Evolutionary conservation across 495 filamentous ascomycete species (phyloP).

Genomic region (Penicillium bialowiezense): DNA sequence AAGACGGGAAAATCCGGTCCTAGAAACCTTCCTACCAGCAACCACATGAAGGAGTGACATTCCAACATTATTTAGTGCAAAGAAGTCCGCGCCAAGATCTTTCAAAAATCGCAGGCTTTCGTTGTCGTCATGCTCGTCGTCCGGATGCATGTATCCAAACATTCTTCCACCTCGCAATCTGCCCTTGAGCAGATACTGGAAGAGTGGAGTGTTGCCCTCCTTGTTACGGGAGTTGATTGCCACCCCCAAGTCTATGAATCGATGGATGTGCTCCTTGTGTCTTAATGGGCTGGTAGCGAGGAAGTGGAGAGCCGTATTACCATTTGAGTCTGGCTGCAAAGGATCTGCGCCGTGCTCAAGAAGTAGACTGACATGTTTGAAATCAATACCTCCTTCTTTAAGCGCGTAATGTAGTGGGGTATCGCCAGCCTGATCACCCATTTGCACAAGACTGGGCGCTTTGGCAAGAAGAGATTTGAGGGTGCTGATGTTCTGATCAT

Average conservation of each 20-base stretch:
- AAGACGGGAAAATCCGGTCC: background rate
- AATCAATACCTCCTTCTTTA: too few relatives aligned
- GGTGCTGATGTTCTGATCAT: background rate
- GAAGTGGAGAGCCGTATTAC: slow-evolving; percentile 20
- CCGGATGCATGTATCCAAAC: background rate
- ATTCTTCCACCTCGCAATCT: background rate
- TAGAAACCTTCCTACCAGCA: slow-evolving; percentile 15
- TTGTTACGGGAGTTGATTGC: slow-evolving; percentile 17
- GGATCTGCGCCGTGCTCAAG: slow-evolving; percentile 15
- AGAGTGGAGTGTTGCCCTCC: slow-evolving; percentile 10
- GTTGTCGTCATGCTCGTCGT: background rate
- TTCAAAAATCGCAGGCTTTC: background rate
- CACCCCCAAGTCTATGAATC: slow-evolving; percentile 6
- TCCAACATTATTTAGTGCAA: slow-evolving; percentile 21
- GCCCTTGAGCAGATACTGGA: background rate
- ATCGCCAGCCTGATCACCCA: background rate
- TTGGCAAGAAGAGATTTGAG: slow-evolving; percentile 5
- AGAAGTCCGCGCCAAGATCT: slow-evolving; percentile 22
- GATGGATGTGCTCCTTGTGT: slow-evolving; percentile 1
- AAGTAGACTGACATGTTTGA: slow-evolving; percentile 5
- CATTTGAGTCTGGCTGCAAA: slow-evolving; percentile 13
- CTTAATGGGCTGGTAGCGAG: background rate
- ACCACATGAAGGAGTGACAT: slow-evolving; percentile 30
- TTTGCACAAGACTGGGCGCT: background rate
- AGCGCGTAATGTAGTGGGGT: slow-evolving; percentile 12